Evolutionary conservation across 2,329 filamentous ascomycete species (phyloP), one percentile per base, ranked within the genome.

Genomic region (Coleophoma crateriformis): DNA sequence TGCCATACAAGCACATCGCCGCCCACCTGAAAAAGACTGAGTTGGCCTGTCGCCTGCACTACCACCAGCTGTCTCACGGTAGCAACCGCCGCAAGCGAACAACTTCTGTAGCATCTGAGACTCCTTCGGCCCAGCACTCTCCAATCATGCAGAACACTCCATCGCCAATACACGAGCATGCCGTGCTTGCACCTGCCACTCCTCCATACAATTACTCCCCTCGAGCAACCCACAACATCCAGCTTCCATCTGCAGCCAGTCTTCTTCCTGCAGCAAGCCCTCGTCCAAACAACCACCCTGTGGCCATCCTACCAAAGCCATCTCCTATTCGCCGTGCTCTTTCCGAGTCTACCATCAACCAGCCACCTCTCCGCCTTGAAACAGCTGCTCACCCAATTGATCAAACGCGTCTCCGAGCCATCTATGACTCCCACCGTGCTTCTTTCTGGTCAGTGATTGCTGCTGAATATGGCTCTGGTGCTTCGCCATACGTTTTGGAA

Each of bases 1-100:
- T 92, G 83, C 88, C 88, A 1, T 94, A 94, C 71, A 94, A 92
- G 76, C 87, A 92, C 66, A 94, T 94, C 64, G 88, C 88, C 51
- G 81, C 85, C 51, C 85, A 91, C 61, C 73, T 94, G 58, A 89
- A 90, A 71, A 95, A 94, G 75, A 94, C 88, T 1, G 88, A 94
- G 71, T 76, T 94, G 52, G 88, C 88, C 44, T 95, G 88, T 71
- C 88, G 89, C 55, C 79, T 95, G 54, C 89, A 94, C 69, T 92
- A 89, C 66, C 88, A 95, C 64, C 88, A 94, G 64, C 78, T 94
- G 55, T 90, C 85, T 56, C 88, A 90, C 65, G 87, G 87, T 51
- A 88, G 81, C 72, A 88, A 87, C 71, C 84, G 87, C 61, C 85
- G 87, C 66, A 89, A 88, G 76, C 81, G 87, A 52, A 85, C 82